Evolutionary conservation across 2,329 filamentous ascomycete species (phyloP).

Genomic region (Beauveria sp.): DNA sequence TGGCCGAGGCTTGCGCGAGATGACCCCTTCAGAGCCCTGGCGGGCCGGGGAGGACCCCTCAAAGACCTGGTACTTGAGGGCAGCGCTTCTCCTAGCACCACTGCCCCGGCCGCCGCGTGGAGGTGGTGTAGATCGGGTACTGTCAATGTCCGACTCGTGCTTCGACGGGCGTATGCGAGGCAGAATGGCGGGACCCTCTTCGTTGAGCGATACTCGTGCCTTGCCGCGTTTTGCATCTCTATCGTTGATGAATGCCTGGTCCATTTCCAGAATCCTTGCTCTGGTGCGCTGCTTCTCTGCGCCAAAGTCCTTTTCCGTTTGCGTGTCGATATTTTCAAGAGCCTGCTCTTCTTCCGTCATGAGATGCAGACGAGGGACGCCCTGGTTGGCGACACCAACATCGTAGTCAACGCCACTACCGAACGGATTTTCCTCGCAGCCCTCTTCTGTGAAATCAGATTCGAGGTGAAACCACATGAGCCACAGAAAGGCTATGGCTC

Average conservation of each 20-base stretch:
- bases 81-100: slow-evolving; percentile 31
- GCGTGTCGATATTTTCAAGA: slow-evolving; percentile 66
- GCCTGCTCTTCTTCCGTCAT: slow-evolving; percentile 59
- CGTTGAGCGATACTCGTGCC: slow-evolving; percentile 30
- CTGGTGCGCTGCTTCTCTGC: slow-evolving; percentile 66
- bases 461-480: slow-evolving; percentile 99
- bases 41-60: slow-evolving; percentile 54
- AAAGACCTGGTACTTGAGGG: slow-evolving; percentile 51
- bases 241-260: slow-evolving; percentile 60
- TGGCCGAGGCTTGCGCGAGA: slow-evolving; percentile 58
- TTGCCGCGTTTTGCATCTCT: slow-evolving; percentile 51
- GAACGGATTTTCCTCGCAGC: slow-evolving; percentile 85
- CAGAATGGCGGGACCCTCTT: slow-evolving; percentile 51
- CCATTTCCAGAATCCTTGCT: slow-evolving; percentile 66
- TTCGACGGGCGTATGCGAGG: slow-evolving; percentile 56
- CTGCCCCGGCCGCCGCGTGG: slow-evolving; percentile 23
- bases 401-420: slow-evolving; percentile 62
- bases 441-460: slow-evolving; percentile 85
- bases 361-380: slow-evolving; percentile 58
- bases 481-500: slow-evolving; percentile 88
- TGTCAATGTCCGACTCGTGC: slow-evolving; percentile 44
- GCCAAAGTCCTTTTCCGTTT: slow-evolving; percentile 62
- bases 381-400: slow-evolving; percentile 57
- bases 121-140: slow-evolving; percentile 36
- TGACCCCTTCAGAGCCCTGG: slow-evolving; percentile 46